Evolutionary conservation across 192 early-diverging fungal genomes (phyloP).

Genomic region (Chytriomyces hyalinus): DNA sequence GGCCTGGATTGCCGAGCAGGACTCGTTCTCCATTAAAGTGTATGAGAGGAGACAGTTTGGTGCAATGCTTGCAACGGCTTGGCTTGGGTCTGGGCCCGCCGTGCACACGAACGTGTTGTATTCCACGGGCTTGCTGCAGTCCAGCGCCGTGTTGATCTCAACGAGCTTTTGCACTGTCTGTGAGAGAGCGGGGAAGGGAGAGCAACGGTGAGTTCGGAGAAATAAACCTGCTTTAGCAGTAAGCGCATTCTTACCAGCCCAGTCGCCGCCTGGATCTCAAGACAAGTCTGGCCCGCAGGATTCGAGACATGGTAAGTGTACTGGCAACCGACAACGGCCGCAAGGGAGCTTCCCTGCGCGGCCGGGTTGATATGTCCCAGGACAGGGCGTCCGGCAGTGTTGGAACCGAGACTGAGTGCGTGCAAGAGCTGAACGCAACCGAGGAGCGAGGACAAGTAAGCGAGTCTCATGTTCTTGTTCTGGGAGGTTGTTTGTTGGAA

Average conservation of each 20-base stretch:
- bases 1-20: slow-evolving; percentile 3
- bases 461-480: background rate
- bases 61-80: background rate
- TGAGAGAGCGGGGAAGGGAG: background rate
- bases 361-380: background rate
- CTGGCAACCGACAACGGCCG: slow-evolving; percentile 7
- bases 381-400: background rate
- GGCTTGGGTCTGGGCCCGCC: background rate
- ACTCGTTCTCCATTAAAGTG: background rate
- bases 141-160: background rate
- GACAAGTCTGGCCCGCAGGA: slow-evolving; percentile 2
- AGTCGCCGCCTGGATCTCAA: slow-evolving; percentile 6
- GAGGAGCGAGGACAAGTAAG: background rate
- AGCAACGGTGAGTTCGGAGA: background rate
- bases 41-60: background rate
- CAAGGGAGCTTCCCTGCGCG: background rate
- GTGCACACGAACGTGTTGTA: slow-evolving; percentile 6
- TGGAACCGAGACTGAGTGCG: background rate
- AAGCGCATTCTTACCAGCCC: slow-evolving; percentile 10
- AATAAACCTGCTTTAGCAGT: background rate
- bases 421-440: background rate
- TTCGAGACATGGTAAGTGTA: background rate
- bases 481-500: no score
- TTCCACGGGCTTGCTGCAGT: slow-evolving; percentile 6
- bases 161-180: background rate